These are phyloP conservation scores for Blastocrithidia nonstop DNA, from an alignment of 208 protist species.

Conservation along the genomic window DNA sequence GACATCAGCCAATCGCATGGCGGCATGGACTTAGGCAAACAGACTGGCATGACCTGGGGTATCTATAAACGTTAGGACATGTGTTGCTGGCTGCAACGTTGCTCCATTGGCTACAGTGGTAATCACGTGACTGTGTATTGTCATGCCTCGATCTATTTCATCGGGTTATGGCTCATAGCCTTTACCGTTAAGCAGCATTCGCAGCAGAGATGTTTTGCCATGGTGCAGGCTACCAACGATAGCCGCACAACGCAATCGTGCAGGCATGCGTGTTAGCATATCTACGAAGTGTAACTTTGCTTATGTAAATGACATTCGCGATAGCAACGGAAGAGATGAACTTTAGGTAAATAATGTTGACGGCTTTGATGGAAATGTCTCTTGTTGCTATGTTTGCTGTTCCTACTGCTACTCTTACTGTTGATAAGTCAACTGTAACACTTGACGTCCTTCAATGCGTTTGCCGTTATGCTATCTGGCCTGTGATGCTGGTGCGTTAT, in stretches of 20 bases:
- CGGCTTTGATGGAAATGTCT: no score
- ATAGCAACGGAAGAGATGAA: background rate
- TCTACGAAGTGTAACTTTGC: conserved; percentile 23
- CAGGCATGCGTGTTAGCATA: conserved; percentile 29
- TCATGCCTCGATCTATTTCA: conserved; percentile 42
- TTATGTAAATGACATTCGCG: conserved; percentile 1
- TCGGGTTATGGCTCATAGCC: conserved; percentile 35
- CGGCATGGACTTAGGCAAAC: conserved; percentile 87
- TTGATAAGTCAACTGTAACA: background rate
- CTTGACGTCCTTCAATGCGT: no score
- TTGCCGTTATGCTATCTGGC: no score
- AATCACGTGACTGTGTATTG: conserved; percentile 53
- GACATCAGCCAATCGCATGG: conserved; percentile 91
- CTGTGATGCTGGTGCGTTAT: no score
- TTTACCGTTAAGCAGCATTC: conserved; percentile 34
- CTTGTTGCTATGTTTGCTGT: background rate
- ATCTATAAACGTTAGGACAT: conserved; percentile 95
- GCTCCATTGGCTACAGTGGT: conserved; percentile 25
- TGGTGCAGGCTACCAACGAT: conserved; percentile 92
- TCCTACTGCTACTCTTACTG: background rate
- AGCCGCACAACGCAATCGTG: conserved; percentile 88
- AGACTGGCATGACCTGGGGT: conserved; percentile 98
- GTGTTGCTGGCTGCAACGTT: conserved; percentile 23
- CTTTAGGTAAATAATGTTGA: no score
- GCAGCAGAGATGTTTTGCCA: conserved; percentile 95